These are phyloP conservation scores for Penicillium expansum DNA, from an alignment of 2,329 filamentous ascomycete species.

Conservation along the genomic window DNA sequence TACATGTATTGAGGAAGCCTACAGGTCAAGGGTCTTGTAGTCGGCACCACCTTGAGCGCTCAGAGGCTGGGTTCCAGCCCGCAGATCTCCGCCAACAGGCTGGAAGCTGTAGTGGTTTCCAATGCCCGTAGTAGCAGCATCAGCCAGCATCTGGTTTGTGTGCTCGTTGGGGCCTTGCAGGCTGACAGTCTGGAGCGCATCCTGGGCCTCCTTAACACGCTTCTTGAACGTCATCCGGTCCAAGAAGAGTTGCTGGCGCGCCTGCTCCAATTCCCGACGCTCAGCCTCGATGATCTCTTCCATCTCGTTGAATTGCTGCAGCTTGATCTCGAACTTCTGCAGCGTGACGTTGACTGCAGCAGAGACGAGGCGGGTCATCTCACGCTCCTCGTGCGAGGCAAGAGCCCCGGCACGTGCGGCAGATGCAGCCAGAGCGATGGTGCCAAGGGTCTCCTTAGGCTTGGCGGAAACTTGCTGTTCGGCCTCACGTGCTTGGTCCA, in stretches of 20 bases:
- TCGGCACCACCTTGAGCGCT: slow-evolving; percentile 42
- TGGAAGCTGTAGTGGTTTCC: slow-evolving; percentile 45
- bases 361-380: slow-evolving; percentile 91
- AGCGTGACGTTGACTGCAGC: slow-evolving; percentile 91
- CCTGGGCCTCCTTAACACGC: slow-evolving; percentile 78
- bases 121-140: slow-evolving; percentile 35
- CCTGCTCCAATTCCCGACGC: slow-evolving; percentile 85
- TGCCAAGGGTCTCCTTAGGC: slow-evolving; percentile 56
- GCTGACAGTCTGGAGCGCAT: slow-evolving; percentile 55
- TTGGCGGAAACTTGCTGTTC: slow-evolving; percentile 34
- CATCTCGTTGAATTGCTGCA: slow-evolving; percentile 95
- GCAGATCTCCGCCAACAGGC: slow-evolving; percentile 29
- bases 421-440: slow-evolving; percentile 78
- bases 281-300: slow-evolving; percentile 89
- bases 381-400: slow-evolving; percentile 92
- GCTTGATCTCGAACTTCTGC: slow-evolving; percentile 91
- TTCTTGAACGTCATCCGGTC: slow-evolving; percentile 88
- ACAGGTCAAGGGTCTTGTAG: slow-evolving; percentile 45
- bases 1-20: slow-evolving; percentile 26
- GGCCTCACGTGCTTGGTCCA: slow-evolving; percentile 45
- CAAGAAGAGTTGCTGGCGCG: slow-evolving; percentile 87
- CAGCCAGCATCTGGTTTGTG: slow-evolving; percentile 35
- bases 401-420: slow-evolving; percentile 83
- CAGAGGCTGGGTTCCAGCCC: slow-evolving; percentile 39
- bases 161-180: slow-evolving; percentile 45